Base-by-base conservation (phyloP, 257 asterid genomes). In the Plantago major region DNA sequence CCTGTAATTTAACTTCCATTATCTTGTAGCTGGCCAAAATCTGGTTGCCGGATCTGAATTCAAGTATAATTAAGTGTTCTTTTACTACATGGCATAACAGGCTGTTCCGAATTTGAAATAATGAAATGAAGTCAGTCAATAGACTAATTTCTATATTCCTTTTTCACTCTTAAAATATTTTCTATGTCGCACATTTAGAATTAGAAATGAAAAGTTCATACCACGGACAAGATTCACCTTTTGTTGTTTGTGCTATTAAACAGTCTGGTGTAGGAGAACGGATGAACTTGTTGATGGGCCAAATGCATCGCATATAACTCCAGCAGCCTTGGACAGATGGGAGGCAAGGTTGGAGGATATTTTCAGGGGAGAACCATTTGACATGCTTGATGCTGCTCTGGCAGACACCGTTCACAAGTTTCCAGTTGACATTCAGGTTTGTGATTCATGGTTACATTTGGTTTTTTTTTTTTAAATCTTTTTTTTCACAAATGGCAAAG, bases 251-350 rank as follows among this genome's bases (percentile, higher is more conserved):
- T 58, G 46, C 19, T 37, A 55, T 66, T 66, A 38, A 53, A 72
- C 78, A 93, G 99, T 93, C 15, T 93, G 99, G 99, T 93, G 99
- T 74, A 77, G 97, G 80, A 83, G 99, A 77, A 93, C 97, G 0
- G 99, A 93, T 46, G 99, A 93, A 75, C 96, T 93, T 14, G 99
- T 93, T 49, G 99, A 93, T 64, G 99, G 99, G 66, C 99, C 99
- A 53, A 93, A 93, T 59, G 97, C 97, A 26, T 83, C 99, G 14
- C 99, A 93, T 62, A 93, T 93, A 70, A 93, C 95, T 47, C 99
- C 99, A 4, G 69, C 66, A 10, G 96, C 99, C 49, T 74, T 93
- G 73, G 95, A 93, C 59, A 78, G 99, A 69, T 93, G 99, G 99
- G 99, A 93, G 64, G 75, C 89, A 4, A 81, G 97, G 78, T 79